These are phyloP conservation scores for Gamarada debralockiae DNA, from an alignment of 495 filamentous ascomycete species.

Conservation along the genomic window DNA sequence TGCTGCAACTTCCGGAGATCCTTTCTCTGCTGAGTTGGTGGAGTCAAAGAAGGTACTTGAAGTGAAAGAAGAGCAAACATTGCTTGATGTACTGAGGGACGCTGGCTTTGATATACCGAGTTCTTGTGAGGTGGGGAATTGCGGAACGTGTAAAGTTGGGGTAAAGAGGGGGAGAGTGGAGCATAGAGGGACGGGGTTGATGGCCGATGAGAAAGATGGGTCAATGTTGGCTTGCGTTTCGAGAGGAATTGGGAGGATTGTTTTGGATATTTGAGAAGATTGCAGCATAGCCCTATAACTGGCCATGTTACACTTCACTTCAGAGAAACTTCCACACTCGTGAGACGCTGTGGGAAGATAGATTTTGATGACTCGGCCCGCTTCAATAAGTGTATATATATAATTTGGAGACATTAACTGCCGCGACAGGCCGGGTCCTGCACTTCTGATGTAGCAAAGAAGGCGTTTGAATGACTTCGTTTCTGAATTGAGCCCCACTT, in stretches of 20 bases:
- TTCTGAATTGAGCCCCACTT: too few relatives aligned
- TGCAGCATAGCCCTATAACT: too few relatives aligned
- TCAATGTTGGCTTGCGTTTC: slow-evolving; percentile 30
- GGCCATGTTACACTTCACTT: too few relatives aligned
- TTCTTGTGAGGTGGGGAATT: slow-evolving; percentile 53
- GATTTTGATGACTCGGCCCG: too few relatives aligned
- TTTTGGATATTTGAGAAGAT: background rate
- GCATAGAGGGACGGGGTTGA: slow-evolving; percentile 43
- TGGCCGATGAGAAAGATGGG: slow-evolving; percentile 37
- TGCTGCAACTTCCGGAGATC: slow-evolving; percentile 44
- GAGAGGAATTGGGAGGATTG: slow-evolving; percentile 4
- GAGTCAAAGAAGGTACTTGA: slow-evolving; percentile 23
- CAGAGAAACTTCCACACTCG: too few relatives aligned
- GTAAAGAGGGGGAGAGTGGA: slow-evolving; percentile 43
- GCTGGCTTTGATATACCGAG: slow-evolving; percentile 38
- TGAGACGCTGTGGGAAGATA: too few relatives aligned
- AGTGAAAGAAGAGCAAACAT: slow-evolving; percentile 30
- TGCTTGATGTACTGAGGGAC: slow-evolving; percentile 35
- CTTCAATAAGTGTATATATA: too few relatives aligned
- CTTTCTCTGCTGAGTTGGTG: slow-evolving; percentile 46
- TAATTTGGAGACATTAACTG: too few relatives aligned
- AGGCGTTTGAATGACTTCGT: too few relatives aligned
- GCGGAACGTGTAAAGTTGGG: slow-evolving; percentile 46
- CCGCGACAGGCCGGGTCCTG: too few relatives aligned
- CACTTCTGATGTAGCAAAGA: too few relatives aligned